phyloP scores from a whole-genome alignment of 805 yeast genomes.

The Pachysolen tannophilus region DNA sequence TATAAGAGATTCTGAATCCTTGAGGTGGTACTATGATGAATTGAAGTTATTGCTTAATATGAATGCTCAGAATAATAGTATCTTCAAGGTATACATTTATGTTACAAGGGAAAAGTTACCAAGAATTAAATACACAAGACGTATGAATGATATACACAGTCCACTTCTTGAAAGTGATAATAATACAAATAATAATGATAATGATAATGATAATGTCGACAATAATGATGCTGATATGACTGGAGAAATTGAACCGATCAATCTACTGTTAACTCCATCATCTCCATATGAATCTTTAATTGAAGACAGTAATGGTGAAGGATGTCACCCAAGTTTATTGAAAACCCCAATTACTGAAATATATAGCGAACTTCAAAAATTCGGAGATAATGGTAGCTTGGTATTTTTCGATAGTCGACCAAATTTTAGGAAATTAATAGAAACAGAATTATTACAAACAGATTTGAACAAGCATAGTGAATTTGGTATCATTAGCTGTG shows the following conservation, averaged over 20 bases:
- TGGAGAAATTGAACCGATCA: no score
- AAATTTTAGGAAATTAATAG: conserved; percentile 26
- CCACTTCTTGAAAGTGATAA: no score
- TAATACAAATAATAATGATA: conserved; percentile 38
- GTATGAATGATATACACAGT: conserved; percentile 6
- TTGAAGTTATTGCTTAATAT: conserved; percentile 15
- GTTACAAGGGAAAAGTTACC: conserved; percentile 24
- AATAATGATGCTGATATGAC: no score
- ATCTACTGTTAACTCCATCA: no score
- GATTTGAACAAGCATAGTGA: conserved; percentile 24
- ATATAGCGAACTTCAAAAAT: conserved; percentile 8
- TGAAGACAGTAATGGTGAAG: no score
- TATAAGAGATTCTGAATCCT: conserved; percentile 15
- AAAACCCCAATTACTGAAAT: not conserved
- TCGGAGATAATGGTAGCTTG: conserved; percentile 21
- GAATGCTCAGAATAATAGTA: conserved; percentile 17
- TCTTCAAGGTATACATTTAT: conserved; percentile 27
- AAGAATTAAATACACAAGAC: conserved; percentile 4
- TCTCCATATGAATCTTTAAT: no score
- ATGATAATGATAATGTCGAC: conserved; percentile 26
- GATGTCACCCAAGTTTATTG: no score
- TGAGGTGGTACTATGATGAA: conserved; percentile 21
- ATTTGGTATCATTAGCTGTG: conserved; percentile 48
- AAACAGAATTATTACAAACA: conserved; percentile 28
- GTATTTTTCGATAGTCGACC: conserved; percentile 41